Conservation (phyloP, 2,329 filamentous ascomycete genomes). For the Paraconiothyrium sp. region DNA sequence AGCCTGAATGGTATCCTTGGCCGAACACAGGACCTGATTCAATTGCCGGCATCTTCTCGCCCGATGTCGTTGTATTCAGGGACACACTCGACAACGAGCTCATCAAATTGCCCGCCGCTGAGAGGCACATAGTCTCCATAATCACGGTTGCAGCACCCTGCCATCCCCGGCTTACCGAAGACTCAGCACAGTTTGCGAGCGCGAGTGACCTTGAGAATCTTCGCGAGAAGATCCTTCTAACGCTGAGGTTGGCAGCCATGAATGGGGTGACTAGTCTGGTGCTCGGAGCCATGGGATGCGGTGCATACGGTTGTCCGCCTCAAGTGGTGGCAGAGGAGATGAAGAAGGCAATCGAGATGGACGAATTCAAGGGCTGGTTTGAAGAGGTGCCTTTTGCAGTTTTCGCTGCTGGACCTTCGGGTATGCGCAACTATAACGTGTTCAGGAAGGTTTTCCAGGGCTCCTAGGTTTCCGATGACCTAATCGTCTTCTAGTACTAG, state of each 20-base stretch:
- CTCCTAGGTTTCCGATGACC: neutral
- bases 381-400: conserved; percentile 30
- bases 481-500: no score
- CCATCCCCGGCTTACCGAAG: conserved; percentile 19
- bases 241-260: conserved; percentile 27
- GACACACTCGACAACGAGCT: conserved; percentile 31
- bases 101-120: conserved; percentile 20
- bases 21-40: conserved; percentile 30
- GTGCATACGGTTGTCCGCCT: conserved; percentile 34
- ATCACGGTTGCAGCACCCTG: conserved; percentile 34
- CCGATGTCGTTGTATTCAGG: conserved; percentile 31
- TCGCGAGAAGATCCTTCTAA: conserved; percentile 30
- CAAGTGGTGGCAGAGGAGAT: conserved; percentile 29
- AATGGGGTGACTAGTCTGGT: conserved; percentile 30
- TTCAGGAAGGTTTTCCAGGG: conserved; percentile 25
- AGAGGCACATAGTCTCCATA: conserved; percentile 27
- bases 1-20: conserved; percentile 36
- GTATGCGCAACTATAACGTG: conserved; percentile 21
- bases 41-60: conserved; percentile 32
- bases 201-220: conserved; percentile 22
- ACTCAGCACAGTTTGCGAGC: conserved; percentile 22
- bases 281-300: conserved; percentile 37
- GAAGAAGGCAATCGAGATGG: conserved; percentile 24
- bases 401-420: conserved; percentile 24
- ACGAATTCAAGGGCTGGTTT: conserved; percentile 36